These are phyloP conservation scores for Torulaspora microellipsoides DNA, from an alignment of 805 yeast species.

Conservation along the genomic window DNA sequence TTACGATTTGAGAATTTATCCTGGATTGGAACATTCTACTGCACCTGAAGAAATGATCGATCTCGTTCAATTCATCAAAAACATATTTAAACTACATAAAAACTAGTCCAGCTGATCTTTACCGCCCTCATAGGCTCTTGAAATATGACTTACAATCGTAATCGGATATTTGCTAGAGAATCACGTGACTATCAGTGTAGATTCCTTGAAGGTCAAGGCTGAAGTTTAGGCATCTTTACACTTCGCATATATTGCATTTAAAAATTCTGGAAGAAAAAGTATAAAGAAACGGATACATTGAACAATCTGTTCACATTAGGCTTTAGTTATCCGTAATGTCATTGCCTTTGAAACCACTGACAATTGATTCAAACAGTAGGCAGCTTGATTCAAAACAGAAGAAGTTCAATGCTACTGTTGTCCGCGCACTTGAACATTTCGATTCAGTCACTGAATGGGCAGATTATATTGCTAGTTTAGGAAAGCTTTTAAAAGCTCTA, in stretches of 20 bases:
- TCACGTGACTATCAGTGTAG: no score
- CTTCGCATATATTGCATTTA: no score
- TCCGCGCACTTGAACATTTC: conserved; percentile 67
- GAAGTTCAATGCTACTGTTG: conserved; percentile 62
- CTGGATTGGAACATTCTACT: conserved; percentile 65
- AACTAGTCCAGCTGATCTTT: background rate
- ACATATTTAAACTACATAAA: conserved; percentile 5
- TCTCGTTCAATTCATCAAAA: conserved; percentile 43
- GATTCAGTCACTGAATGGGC: conserved; percentile 96
- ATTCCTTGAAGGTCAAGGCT: no score
- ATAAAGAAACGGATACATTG: conserved; percentile 1
- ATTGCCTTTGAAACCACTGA: conserved; percentile 29
- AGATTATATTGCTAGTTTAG: conserved; percentile 86
- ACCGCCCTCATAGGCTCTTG: no score
- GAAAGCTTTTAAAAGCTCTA: conserved; percentile 71
- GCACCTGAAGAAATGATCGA: conserved; percentile 62
- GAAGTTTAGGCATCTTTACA: no score
- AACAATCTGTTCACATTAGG: no score
- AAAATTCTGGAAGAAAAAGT: no score
- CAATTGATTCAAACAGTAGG: conserved; percentile 28
- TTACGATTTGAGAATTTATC: conserved; percentile 50
- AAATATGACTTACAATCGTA: no score
- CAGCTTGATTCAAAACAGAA: conserved; percentile 58
- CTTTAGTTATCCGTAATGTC: conserved; percentile 25
- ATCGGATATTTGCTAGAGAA: no score